Conservation (phyloP, 306 rosid species). For the Inga oerstediana region DNA sequence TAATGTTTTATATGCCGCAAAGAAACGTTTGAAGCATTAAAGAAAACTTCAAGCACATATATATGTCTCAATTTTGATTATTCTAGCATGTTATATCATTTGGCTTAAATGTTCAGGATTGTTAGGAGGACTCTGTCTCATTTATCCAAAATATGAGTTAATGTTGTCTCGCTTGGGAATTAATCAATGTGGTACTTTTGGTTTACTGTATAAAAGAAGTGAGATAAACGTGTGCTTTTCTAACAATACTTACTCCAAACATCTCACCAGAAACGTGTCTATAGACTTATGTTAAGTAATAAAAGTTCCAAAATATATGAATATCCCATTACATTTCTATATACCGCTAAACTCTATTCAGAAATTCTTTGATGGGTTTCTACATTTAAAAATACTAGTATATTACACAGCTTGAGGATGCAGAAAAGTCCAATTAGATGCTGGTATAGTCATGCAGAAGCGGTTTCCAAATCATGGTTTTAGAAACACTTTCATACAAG, state of each 20-base stretch:
- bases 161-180: no score
- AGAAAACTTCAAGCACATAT: slow-evolving; percentile 25
- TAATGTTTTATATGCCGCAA: slow-evolving; percentile 35
- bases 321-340: slow-evolving; percentile 2
- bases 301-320: background rate
- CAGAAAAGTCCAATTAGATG: slow-evolving; percentile 6
- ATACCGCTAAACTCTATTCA: background rate
- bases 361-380: background rate
- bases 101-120: background rate
- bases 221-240: background rate
- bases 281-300: background rate
- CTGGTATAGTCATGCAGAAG: slow-evolving; percentile 24
- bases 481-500: no score
- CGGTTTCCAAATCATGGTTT: background rate
- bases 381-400: background rate
- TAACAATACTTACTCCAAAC: background rate
- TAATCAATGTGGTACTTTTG: no score
- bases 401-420: background rate
- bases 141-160: background rate
- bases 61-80: background rate
- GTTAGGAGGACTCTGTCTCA: background rate
- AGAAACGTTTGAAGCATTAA: slow-evolving; percentile 42
- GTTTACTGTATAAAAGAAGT: background rate
- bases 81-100: slow-evolving; percentile 6
- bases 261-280: background rate